Conservation (phyloP, 2,329 filamentous ascomycete genomes). For the Hymenoscyphus scutula region DNA sequence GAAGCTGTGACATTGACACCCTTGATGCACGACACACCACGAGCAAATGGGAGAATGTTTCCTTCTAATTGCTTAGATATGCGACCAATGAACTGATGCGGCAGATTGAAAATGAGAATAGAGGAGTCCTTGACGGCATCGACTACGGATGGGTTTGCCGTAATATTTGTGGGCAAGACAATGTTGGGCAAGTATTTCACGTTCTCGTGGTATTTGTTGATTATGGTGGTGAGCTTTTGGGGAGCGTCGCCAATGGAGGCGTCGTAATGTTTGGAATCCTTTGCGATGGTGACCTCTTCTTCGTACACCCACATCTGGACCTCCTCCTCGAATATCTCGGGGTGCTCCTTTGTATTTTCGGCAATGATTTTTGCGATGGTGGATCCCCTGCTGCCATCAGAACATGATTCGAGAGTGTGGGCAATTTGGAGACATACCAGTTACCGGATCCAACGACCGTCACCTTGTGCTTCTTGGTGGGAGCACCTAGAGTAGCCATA, state of each 20-base stretch:
- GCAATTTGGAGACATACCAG: conserved; percentile 59
- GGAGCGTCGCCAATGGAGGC: conserved; percentile 56
- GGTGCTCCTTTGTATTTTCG: conserved; percentile 79
- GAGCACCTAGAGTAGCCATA: conserved; percentile 43
- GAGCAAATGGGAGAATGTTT: conserved; percentile 85
- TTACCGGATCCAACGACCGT: conserved; percentile 95
- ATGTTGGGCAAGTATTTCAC: conserved; percentile 96
- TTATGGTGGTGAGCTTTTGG: conserved; percentile 85
- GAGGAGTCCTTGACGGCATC: conserved; percentile 81
- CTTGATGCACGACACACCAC: conserved; percentile 97
- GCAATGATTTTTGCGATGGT: conserved; percentile 97
- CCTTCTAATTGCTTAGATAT: conserved; percentile 83
- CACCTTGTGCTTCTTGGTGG: conserved; percentile 81
- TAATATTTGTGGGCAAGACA: conserved; percentile 74
- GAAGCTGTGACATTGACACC: conserved; percentile 89
- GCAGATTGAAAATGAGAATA: conserved; percentile 92
- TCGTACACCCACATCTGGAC: conserved; percentile 99
- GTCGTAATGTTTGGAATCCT: conserved; percentile 72
- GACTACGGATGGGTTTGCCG: conserved; percentile 77
- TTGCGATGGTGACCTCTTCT: conserved; percentile 75
- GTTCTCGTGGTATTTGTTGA: conserved; percentile 94
- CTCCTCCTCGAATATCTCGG: conserved; percentile 77
- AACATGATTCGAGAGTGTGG: not conserved
- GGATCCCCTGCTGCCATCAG: conserved; percentile 66
- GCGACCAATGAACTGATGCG: conserved; percentile 91